These are phyloP conservation scores for Aphanocladium album DNA, from an alignment of 2,329 filamentous ascomycete genomes.

Conservation along the genomic window DNA sequence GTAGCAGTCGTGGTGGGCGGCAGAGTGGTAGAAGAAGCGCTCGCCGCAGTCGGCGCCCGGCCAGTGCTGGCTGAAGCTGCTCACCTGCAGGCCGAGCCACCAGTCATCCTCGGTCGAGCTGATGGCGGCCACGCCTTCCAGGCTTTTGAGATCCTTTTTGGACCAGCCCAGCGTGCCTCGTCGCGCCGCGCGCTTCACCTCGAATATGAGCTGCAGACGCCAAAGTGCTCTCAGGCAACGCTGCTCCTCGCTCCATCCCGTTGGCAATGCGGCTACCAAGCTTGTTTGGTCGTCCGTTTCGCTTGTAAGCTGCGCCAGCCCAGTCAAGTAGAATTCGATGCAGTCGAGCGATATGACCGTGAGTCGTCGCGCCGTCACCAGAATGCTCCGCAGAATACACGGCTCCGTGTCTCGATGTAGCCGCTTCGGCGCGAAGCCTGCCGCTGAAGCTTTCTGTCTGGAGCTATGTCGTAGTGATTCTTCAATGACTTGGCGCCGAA, in stretches of 20 bases:
- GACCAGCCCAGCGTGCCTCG: constrained; percentile 4
- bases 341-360: background rate
- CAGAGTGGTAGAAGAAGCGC: constrained; percentile 11
- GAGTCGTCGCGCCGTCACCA: constrained; percentile 1
- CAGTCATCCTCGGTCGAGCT: constrained; percentile 8
- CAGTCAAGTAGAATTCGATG: background rate
- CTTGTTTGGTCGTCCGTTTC: background rate
- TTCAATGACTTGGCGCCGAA: constrained; percentile 5
- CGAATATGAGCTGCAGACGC: constrained; percentile 6
- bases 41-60: constrained; percentile 1
- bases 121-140: background rate
- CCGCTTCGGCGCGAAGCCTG: background rate
- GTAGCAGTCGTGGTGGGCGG: constrained; percentile 11
- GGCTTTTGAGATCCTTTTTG: background rate
- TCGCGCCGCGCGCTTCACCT: constrained; percentile 4
- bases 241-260: constrained; percentile 8
- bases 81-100: constrained; percentile 9
- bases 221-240: constrained; percentile 3
- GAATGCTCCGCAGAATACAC: background rate
- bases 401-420: background rate
- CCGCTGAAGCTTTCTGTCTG: background rate
- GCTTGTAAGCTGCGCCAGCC: background rate
- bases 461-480: constrained; percentile 6
- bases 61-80: constrained; percentile 13
- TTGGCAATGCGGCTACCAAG: background rate